Percentiles rank a stretch among this genome's conserved stretches.
Evolutionary conservation across 805 yeast genomes (phyloP).

Genomic region (Naumovozyma baii): DNA sequence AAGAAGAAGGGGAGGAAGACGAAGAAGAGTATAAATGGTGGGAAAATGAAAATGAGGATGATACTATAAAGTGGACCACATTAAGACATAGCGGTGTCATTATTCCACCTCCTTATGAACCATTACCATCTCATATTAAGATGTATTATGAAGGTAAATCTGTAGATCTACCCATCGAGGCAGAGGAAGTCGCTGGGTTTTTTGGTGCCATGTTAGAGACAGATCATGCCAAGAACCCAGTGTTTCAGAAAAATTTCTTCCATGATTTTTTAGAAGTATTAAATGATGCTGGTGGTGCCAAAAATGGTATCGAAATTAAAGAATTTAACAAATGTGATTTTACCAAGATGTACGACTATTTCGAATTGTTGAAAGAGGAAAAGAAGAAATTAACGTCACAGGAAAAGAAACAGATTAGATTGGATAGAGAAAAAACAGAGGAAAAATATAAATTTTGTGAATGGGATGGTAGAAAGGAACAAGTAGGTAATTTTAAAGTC

Average conservation of each 20-base stretch:
- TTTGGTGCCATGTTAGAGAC: constrained; percentile 81
- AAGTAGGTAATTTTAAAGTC: constrained; percentile 84
- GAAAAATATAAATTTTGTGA: constrained; percentile 74
- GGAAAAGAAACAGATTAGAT: constrained; percentile 67
- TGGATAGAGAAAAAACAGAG: constrained; percentile 65
- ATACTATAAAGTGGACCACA: constrained; percentile 75
- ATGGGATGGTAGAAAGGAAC: constrained; percentile 81
- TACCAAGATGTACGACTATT: constrained; percentile 59
- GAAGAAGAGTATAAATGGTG: constrained; percentile 83
- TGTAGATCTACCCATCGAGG: constrained; percentile 63
- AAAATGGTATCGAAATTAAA: constrained; percentile 36
- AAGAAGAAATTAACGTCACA: constrained; percentile 58
- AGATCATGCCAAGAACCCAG: constrained; percentile 82
- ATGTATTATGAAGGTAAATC: constrained; percentile 68
- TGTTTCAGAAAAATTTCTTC: constrained; percentile 81
- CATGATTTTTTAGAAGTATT: constrained; percentile 63
- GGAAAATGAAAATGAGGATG: constrained; percentile 54
- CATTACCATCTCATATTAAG: constrained; percentile 69
- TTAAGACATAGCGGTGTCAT: constrained; percentile 84
- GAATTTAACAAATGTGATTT: constrained; percentile 71
- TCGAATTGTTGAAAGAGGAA: constrained; percentile 58
- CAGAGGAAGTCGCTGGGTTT: constrained; percentile 96
- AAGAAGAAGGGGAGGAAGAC: constrained; percentile 35
- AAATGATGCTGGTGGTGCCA: constrained; percentile 58
- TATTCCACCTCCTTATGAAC: constrained; percentile 88